Base-by-base conservation (phyloP, 2,329 filamentous ascomycete genomes). In the Botrytis tulipae region DNA sequence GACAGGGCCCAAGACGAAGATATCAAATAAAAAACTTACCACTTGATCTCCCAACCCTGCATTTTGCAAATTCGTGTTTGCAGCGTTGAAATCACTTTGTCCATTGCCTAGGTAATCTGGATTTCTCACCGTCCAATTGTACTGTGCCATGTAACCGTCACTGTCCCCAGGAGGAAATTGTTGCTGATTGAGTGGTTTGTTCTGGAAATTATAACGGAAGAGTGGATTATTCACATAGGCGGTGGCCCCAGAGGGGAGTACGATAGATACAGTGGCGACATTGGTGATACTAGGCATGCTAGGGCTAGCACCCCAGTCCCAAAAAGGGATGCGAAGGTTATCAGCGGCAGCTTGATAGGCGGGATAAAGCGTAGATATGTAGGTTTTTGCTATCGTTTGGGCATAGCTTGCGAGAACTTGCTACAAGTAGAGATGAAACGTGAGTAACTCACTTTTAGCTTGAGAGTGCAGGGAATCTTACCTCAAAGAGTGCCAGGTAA, bases 401-500 rank as follows among this genome's bases (percentile, higher is more conserved):
- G 85, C 85, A 59, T 86, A 82, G 3, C 80, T 77, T 40, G 86
- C 85, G 8, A 90, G 81, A 22, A 82, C 78, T 86, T 90, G 88
- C 87, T 88, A 73, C n/a, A 20, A 3, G 44, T 25, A 42, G 51
- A 25, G n/a, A 69, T 7, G 6, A 18, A 44, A 16, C 12, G 37
- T 69, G 40, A 16, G 25, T 35, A 44, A 70, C 74, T 12, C 22
- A 37, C 73, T 74, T 54, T 22, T 7, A 29, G 32, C 25, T 29
- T 16, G 46, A 29, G 16, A 9, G 29, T 40, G n/a, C 32, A 10
- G 16, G 20, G 4, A n/a, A 25, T 42, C 80, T n/a, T 80, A 87
- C 86, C 83, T 90, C 88, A 73, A 83, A 89, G 9, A 89, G 82
- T 12, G 84, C 81, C 60, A 88, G 77, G 74, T 87, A 89, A 5